phyloP scores from a whole-genome alignment of 176 grass and related monocot genomes.

The Urochloa ruziziensis region DNA sequence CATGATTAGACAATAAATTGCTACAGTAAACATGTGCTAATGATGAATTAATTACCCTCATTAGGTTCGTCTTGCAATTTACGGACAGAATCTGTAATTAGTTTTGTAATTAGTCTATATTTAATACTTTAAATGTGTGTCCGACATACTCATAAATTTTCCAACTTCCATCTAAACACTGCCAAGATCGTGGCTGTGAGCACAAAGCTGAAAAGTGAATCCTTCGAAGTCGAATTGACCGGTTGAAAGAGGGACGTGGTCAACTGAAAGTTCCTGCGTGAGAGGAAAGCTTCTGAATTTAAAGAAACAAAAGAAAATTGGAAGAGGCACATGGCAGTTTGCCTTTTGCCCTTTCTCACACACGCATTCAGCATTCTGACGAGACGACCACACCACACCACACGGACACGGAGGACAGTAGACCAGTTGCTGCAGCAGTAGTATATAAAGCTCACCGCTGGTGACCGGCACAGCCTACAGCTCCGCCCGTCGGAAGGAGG shows the following conservation, averaged over 20 bases:
- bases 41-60: too few species aligned
- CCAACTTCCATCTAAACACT: too few species aligned
- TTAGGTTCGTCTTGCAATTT: too few species aligned
- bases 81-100: too few species aligned
- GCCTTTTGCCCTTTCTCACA: neutral
- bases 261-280: conserved; percentile 17
- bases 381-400: neutral
- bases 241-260: neutral
- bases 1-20: too few species aligned
- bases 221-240: neutral
- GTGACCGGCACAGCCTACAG: conserved; percentile 12
- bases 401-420: conserved; percentile 18
- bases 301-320: neutral
- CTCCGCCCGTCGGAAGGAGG: neutral
- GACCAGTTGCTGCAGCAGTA: neutral
- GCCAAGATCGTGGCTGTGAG: neutral
- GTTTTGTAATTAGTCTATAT: too few species aligned
- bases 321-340: neutral
- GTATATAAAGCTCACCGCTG: conserved; percentile 45
- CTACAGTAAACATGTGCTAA: too few species aligned
- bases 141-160: too few species aligned
- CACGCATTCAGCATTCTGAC: conserved; percentile 44
- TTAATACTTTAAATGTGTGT: too few species aligned
- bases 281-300: neutral
- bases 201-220: neutral